phyloP scores from a whole-genome alignment of 2,329 filamentous ascomycete genomes.

The Macrophomina tecta region DNA sequence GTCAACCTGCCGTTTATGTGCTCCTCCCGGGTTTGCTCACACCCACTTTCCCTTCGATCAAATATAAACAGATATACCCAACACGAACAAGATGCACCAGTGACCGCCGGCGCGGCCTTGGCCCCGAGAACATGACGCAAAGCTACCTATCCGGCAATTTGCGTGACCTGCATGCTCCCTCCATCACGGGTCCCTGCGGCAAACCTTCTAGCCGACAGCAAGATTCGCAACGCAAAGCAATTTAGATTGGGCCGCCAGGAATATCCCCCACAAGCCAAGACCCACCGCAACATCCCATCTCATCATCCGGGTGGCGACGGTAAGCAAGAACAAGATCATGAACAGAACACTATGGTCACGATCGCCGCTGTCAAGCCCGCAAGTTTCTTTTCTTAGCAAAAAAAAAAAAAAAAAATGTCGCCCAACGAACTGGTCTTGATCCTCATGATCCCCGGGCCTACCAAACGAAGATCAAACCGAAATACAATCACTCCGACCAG shows the following conservation, averaged over 20 bases:
- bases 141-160: background rate
- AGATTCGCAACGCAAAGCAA: background rate
- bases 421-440: too few species aligned
- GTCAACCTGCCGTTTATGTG: background rate
- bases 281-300: background rate
- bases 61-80: background rate
- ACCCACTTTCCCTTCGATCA: background rate
- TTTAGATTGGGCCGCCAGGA: slow-evolving; percentile 7
- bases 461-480: background rate
- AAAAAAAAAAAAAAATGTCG: background rate
- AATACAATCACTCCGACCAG: background rate
- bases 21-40: background rate
- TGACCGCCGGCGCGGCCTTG: background rate
- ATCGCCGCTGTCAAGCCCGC: background rate
- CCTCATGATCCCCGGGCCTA: background rate
- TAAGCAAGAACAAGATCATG: background rate
- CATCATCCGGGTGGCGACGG: background rate
- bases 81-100: background rate
- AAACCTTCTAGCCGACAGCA: background rate
- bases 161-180: slow-evolving; percentile 11
- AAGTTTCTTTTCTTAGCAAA: slow-evolving; percentile 18
- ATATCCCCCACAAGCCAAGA: slow-evolving; percentile 1
- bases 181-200: background rate
- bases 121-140: background rate
- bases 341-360: background rate